These are phyloP conservation scores for Pseudisothecium myosuroides DNA, from an alignment of 225 moss, liverwort and hornwort genomes.

Conservation along the genomic window DNA sequence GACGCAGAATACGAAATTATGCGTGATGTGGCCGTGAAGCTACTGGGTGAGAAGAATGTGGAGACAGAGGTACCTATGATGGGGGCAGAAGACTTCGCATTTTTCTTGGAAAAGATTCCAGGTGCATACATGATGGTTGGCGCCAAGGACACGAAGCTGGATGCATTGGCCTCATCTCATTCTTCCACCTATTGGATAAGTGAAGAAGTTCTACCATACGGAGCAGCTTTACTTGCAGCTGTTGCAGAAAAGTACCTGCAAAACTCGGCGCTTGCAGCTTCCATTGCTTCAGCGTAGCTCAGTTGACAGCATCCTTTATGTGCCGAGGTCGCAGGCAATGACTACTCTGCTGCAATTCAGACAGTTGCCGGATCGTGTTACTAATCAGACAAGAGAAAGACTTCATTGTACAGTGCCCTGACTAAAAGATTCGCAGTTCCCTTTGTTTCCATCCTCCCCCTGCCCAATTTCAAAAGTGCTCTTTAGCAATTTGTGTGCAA, in stretches of 20 bases:
- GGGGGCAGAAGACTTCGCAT: conserved; percentile 81
- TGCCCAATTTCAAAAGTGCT: background rate
- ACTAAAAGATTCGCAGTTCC: background rate
- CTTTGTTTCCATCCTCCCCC: background rate
- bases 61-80: conserved; percentile 32
- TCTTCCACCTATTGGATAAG: conserved; percentile 38
- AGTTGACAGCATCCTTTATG: background rate
- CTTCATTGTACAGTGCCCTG: background rate
- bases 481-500: background rate
- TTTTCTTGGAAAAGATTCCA: conserved; percentile 65
- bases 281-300: background rate
- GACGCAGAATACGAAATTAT: conserved; percentile 52
- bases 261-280: background rate
- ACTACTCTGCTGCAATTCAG: background rate
- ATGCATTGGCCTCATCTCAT: conserved; percentile 13
- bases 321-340: background rate
- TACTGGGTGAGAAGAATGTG: conserved; percentile 52
- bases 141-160: conserved; percentile 37
- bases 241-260: conserved; percentile 59
- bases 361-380: background rate
- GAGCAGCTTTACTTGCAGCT: conserved; percentile 56
- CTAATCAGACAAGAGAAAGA: background rate
- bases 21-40: conserved; percentile 38
- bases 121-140: conserved; percentile 65
- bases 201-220: conserved; percentile 56